These are phyloP conservation scores for Trichosphaerium sp. DNA, from an alignment of 78 protist species.

Conservation along the genomic window DNA sequence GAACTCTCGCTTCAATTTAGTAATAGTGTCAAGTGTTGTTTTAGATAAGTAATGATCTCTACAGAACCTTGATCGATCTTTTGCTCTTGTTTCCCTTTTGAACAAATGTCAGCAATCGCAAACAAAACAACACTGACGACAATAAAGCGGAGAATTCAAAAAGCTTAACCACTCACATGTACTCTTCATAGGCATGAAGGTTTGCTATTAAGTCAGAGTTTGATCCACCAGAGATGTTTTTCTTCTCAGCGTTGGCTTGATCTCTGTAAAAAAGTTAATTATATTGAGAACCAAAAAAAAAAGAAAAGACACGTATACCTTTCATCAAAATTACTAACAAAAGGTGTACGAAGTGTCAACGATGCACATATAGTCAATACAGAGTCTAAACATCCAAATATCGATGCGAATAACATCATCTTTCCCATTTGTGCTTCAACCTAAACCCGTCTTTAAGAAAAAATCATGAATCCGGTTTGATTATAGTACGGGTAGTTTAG, in stretches of 20 bases:
- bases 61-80: conserved; percentile 12
- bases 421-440: conserved; percentile 74
- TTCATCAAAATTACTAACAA: neutral
- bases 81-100: conserved; percentile 17
- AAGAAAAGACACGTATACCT: neutral
- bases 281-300: neutral
- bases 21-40: conserved; percentile 21
- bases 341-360: neutral
- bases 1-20: too few species aligned
- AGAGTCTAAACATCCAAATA: conserved; percentile 72
- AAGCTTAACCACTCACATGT: too few species aligned
- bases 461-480: too few species aligned
- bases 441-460: too few species aligned
- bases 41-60: conserved; percentile 17
- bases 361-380: conserved; percentile 77
- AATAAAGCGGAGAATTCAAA: too few species aligned
- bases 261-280: conserved; percentile 68
- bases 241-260: conserved; percentile 38
- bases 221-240: conserved; percentile 26
- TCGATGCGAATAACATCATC: conserved; percentile 60
- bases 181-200: conserved; percentile 60
- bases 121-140: too few species aligned
- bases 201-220: conserved; percentile 1
- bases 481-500: conserved; percentile 75
- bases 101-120: conserved; percentile 28